Evolutionary conservation across 768 basidiomycete species (phyloP), one percentile per base, ranked within the genome.

Genomic region (Artomyces pyxidatus): DNA sequence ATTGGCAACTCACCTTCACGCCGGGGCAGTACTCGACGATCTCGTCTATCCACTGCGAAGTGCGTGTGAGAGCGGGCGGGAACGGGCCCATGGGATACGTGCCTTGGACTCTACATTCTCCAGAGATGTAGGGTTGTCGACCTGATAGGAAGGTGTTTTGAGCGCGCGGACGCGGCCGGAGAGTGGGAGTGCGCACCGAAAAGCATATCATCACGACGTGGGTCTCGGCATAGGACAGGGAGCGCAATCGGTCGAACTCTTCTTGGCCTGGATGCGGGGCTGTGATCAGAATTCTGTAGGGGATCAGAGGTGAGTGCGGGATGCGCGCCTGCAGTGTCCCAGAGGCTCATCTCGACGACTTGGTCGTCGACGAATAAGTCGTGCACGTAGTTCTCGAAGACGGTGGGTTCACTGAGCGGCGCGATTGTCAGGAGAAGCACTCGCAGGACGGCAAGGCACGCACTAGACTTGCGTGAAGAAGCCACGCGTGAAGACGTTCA

Each of bases 301-400:
- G 47, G 12, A 28, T 38, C 29, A 44, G 43, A 67, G 5, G 14
- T 19, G 41, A 37, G 6, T 6, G 22, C 9, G 40, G n/a, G n/a
- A n/a, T n/a, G n/a, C 77, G 51, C 62, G 92, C 95, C 94, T 39
- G 95, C 95, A 39, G 95, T 98, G 64, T 98, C 95, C 95, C 95
- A 98, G 54, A 98, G 63, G 63, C 91, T 90, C 38, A 99, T 73
- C 61, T 98, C 94, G 12, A 97, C 85, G 26, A 78, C 65, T 58
- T 90, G 85, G 28, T 90, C 91, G 56, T 97, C 93, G 23, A 95
- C 80, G 56, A 75, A 75, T 47, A 94, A 71, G 56, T 93, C 88
- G 63, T 94, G 88, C 10, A 95, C 92, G 60, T 95, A 93, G 69
- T 97, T 98, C 67, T 98, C 95, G 58, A 98, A 98, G 4, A 98